These are phyloP conservation scores for Cadophora sp. DNA, from an alignment of 2,329 filamentous ascomycete species.

Conservation along the genomic window DNA sequence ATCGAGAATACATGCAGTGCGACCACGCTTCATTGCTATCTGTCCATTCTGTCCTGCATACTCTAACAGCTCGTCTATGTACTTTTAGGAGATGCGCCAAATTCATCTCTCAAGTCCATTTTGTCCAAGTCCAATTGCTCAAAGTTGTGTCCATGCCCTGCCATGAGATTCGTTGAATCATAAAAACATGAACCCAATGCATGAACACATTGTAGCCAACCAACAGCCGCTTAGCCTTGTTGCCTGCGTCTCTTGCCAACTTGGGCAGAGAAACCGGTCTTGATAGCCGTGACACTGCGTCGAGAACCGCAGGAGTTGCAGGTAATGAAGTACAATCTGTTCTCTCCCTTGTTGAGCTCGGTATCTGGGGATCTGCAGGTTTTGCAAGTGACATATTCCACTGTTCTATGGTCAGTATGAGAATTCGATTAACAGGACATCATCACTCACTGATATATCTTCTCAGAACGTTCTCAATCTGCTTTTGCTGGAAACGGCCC, in stretches of 20 bases:
- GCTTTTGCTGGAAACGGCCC: slow-evolving; percentile 99
- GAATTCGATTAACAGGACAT: slow-evolving; percentile 41
- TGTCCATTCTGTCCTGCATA: slow-evolving; percentile 8
- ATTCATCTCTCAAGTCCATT: slow-evolving; percentile 18
- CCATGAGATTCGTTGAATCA: slow-evolving; percentile 20
- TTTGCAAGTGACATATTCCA: slow-evolving; percentile 99
- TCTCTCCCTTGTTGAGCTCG: slow-evolving; percentile 97
- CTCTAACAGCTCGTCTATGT: slow-evolving; percentile 22
- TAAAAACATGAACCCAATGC: slow-evolving; percentile 13
- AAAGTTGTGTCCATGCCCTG: slow-evolving; percentile 16
- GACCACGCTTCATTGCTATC: slow-evolving; percentile 12
- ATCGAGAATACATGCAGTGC: background rate
- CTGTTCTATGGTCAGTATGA: slow-evolving; percentile 39
- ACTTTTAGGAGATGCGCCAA: slow-evolving; percentile 17
- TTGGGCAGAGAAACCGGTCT: slow-evolving; percentile 99
- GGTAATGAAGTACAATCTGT: slow-evolving; percentile 98
- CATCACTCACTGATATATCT: slow-evolving; percentile 83
- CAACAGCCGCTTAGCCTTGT: slow-evolving; percentile 67
- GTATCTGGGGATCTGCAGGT: slow-evolving; percentile 95
- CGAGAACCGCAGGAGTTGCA: slow-evolving; percentile 88
- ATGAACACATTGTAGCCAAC: slow-evolving; percentile 18
- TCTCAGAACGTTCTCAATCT: slow-evolving; percentile 95
- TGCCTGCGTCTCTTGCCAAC: slow-evolving; percentile 98
- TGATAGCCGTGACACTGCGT: slow-evolving; percentile 95
- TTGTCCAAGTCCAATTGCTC: slow-evolving; percentile 18